phyloP scores from a whole-genome alignment of 106 monocot genomes.

The Dendrobium officinale region DNA sequence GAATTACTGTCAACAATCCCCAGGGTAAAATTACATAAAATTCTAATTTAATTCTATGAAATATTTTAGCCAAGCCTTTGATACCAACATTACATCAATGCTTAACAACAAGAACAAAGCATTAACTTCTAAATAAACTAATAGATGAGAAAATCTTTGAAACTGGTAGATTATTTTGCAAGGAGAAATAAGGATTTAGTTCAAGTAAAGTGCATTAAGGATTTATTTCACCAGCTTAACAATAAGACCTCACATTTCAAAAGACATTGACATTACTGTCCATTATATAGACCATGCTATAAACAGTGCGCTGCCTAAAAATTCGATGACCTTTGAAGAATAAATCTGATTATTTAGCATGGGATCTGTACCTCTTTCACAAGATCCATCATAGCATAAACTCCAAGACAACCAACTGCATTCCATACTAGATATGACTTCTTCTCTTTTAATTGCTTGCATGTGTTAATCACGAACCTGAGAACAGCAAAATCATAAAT shows the following conservation, averaged over 20 bases:
- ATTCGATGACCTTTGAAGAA: not conserved
- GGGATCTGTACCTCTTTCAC: conserved; percentile 68
- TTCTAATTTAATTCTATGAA: not conserved
- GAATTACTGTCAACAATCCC: not conserved
- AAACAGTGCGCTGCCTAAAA: not conserved
- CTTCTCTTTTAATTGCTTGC: conserved; percentile 72
- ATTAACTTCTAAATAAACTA: not conserved
- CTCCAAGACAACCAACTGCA: conserved; percentile 92
- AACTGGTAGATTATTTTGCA: not conserved
- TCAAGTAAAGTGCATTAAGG: too few relatives aligned
- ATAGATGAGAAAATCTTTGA: not conserved
- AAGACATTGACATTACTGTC: not conserved
- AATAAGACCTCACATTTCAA: not conserved
- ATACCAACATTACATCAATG: not conserved
- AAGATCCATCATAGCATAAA: conserved; percentile 63
- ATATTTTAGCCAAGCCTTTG: not conserved
- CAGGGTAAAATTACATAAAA: not conserved
- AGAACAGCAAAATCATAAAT: not conserved
- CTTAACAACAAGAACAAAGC: not conserved
- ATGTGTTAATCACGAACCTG: conserved; percentile 88
- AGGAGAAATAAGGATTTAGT: not conserved
- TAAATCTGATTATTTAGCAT: not conserved
- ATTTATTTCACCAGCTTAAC: not conserved
- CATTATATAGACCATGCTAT: not conserved
- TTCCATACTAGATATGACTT: conserved; percentile 94